phyloP scores from a whole-genome alignment of 495 filamentous ascomycete species.

The Parathielavia hyrcaniae region DNA sequence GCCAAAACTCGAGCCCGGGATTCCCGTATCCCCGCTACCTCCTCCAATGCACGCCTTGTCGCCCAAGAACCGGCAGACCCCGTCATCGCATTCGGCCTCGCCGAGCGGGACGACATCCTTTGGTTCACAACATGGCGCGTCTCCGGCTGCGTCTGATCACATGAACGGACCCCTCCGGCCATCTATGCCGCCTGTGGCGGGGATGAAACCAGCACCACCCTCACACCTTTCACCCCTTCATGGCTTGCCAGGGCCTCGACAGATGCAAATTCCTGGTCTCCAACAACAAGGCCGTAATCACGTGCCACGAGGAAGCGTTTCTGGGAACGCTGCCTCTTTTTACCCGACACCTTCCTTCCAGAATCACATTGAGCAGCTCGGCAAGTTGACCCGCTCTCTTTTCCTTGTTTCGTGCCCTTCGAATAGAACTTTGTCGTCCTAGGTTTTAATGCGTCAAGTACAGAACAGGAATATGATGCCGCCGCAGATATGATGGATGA shows the following conservation, averaged over 20 bases:
- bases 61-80: constrained; percentile 68
- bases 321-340: constrained; percentile 44
- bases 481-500: constrained; percentile 93
- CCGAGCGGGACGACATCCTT: constrained; percentile 70
- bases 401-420: constrained; percentile 38
- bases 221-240: constrained; percentile 20
- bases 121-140: constrained; percentile 62
- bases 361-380: constrained; percentile 93
- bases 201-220: constrained; percentile 39
- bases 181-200: constrained; percentile 34
- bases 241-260: constrained; percentile 41
- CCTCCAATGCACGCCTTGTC: constrained; percentile 47
- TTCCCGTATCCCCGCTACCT: constrained; percentile 43
- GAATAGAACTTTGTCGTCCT: constrained; percentile 73
- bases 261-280: constrained; percentile 39
- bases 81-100: constrained; percentile 75
- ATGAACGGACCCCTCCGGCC: constrained; percentile 38
- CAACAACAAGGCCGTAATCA: constrained; percentile 33
- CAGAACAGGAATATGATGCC: constrained; percentile 99
- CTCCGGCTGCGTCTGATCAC: constrained; percentile 57
- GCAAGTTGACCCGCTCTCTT: constrained; percentile 71
- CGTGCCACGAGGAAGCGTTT: constrained; percentile 28
- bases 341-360: constrained; percentile 79
- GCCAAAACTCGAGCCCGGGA: constrained; percentile 61
- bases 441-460: constrained; percentile 65